Evolutionary conservation across 2,329 filamentous ascomycete species (phyloP).

Genomic region (Zymoseptoria passerinii): DNA sequence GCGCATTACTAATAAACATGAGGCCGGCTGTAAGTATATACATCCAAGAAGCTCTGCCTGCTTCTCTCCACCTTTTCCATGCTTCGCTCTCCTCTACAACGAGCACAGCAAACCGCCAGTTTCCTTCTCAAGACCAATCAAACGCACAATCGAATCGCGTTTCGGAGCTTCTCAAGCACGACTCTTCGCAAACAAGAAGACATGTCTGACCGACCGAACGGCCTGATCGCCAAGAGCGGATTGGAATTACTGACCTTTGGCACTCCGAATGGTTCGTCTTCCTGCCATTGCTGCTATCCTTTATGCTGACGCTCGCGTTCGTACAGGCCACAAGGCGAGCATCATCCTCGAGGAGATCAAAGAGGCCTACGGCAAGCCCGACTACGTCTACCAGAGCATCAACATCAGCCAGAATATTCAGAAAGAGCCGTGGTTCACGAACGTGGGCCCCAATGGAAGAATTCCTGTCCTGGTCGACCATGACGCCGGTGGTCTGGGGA

Average conservation of each 20-base stretch:
- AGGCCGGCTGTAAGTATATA: conserved; percentile 4
- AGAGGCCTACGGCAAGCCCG: conserved; percentile 50
- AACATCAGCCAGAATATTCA: conserved; percentile 56
- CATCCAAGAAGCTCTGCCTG: conserved; percentile 11
- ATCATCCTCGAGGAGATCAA: conserved; percentile 60
- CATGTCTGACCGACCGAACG: conserved; percentile 39
- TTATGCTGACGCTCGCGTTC: not conserved
- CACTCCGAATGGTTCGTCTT: conserved; percentile 34
- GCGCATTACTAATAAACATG: not conserved
- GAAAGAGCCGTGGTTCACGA: conserved; percentile 59
- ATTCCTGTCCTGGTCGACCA: conserved; percentile 61
- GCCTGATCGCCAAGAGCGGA: conserved; percentile 53
- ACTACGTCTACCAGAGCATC: conserved; percentile 52
- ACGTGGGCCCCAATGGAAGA: conserved; percentile 55
- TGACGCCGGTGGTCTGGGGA: conserved; percentile 50
- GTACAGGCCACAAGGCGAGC: conserved; percentile 41
- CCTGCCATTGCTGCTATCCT: not conserved
- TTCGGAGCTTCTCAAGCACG: conserved; percentile 9
- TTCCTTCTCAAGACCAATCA: conserved; percentile 16
- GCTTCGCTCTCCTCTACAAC: conserved; percentile 20
- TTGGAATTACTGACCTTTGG: conserved; percentile 56
- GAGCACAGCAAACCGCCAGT: conserved; percentile 21
- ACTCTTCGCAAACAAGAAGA: conserved; percentile 2
- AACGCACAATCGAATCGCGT: conserved; percentile 5
- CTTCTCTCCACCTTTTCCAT: conserved; percentile 16